phyloP scores from a whole-genome alignment of 2,329 filamentous ascomycete genomes.

The Zasmidium angulare region DNA sequence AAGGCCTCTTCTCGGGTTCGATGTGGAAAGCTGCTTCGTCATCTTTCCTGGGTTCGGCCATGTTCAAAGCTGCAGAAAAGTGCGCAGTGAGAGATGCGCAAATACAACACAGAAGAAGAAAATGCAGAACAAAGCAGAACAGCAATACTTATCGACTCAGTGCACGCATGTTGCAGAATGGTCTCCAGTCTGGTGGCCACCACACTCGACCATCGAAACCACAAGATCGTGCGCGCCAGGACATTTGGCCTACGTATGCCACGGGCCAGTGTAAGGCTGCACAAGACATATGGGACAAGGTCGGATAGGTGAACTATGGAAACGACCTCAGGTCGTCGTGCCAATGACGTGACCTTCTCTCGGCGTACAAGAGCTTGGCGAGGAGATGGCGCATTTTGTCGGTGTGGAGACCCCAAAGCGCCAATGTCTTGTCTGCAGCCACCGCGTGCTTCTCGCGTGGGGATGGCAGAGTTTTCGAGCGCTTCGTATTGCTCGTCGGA shows the following conservation, averaged over 20 bases:
- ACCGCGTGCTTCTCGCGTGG: slow-evolving; percentile 4
- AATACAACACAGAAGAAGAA: not conserved
- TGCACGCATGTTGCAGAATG: not conserved
- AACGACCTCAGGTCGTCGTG: slow-evolving; percentile 2
- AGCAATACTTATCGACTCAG: not conserved
- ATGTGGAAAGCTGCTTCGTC: slow-evolving; percentile 14
- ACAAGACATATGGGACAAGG: slow-evolving; percentile 9
- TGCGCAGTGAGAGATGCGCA: not conserved
- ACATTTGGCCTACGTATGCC: slow-evolving; percentile 20
- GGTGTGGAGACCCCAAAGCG: slow-evolving; percentile 3
- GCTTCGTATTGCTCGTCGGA: not conserved
- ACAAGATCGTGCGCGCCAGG: slow-evolving; percentile 6
- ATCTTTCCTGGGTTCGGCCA: slow-evolving; percentile 12
- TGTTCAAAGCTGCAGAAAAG: slow-evolving; percentile 1
- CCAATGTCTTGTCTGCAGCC: slow-evolving; percentile 8
- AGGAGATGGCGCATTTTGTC: not conserved
- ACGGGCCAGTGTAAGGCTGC: slow-evolving; percentile 11
- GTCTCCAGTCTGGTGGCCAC: not conserved
- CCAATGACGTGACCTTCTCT: slow-evolving; percentile 2
- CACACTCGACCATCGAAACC: not conserved
- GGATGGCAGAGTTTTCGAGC: not conserved
- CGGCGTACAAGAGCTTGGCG: slow-evolving; percentile 7
- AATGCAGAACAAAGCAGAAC: not conserved
- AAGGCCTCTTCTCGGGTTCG: slow-evolving; percentile 16
- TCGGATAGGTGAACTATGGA: not conserved